Conservation (phyloP, 352 stramenopile species). For the Pythium utonaiense region DNA sequence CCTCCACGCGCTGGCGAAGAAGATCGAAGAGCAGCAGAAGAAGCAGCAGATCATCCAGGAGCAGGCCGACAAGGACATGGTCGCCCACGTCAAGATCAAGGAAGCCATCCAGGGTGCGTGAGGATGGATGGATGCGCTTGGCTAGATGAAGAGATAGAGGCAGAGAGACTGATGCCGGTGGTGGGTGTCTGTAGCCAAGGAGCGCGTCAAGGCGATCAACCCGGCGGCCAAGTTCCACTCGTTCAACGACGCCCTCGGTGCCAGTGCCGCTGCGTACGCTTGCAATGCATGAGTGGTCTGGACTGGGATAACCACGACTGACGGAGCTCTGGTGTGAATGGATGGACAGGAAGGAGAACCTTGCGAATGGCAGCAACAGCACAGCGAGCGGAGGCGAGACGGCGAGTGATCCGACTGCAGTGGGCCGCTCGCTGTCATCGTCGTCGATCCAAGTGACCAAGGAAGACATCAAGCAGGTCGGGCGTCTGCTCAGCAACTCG, state of each 20-base stretch:
- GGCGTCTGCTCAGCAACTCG: conserved; percentile 60
- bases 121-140: neutral
- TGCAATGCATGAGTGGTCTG: no score
- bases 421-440: conserved; percentile 57
- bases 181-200: conserved; percentile 42
- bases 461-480: conserved; percentile 77
- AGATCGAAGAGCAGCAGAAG: conserved; percentile 62
- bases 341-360: conserved; percentile 48
- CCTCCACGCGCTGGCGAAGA: conserved; percentile 58
- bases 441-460: conserved; percentile 73
- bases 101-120: conserved; percentile 56
- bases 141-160: neutral
- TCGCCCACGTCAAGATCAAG: conserved; percentile 67
- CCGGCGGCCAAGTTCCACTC: conserved; percentile 65
- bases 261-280: conserved; percentile 18
- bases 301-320: no score
- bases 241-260: conserved; percentile 60
- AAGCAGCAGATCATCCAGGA: conserved; percentile 49
- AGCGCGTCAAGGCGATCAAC: conserved; percentile 68
- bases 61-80: conserved; percentile 59
- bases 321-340: no score
- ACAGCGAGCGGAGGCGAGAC: conserved; percentile 30
- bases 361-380: conserved; percentile 21
- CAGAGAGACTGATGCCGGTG: conserved; percentile 1
- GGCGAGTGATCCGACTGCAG: conserved; percentile 24